Evolutionary conservation across 768 basidiomycete genomes (phyloP).

Genomic region (Tricholoma flavovirens): DNA sequence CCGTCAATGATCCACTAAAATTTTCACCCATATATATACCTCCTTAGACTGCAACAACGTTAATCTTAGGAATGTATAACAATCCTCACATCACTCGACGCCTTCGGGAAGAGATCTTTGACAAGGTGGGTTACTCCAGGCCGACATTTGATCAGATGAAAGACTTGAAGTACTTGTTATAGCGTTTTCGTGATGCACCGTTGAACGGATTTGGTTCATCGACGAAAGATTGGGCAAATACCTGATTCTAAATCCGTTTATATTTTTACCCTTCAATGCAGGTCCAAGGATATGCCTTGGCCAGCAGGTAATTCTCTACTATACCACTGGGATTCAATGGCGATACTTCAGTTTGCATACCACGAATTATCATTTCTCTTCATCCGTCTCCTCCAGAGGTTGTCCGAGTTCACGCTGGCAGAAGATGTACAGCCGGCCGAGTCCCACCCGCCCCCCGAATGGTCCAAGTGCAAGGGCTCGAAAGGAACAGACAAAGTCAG

Average conservation of each 20-base stretch:
- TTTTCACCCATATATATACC: background rate
- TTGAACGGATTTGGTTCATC: slow-evolving; percentile 38
- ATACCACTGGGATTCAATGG: slow-evolving; percentile 9
- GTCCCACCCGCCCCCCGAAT: slow-evolving; percentile 23
- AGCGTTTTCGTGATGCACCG: slow-evolving; percentile 57
- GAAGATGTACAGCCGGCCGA: slow-evolving; percentile 36
- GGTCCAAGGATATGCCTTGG: slow-evolving; percentile 47
- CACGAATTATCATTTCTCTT: slow-evolving; percentile 54
- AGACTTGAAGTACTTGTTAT: slow-evolving; percentile 54
- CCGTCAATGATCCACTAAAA: background rate
- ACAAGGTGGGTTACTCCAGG: slow-evolving; percentile 35
- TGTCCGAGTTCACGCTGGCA: slow-evolving; percentile 37
- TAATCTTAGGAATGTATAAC: slow-evolving; percentile 51
- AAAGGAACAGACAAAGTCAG: slow-evolving; percentile 43
- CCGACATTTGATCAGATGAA: slow-evolving; percentile 53
- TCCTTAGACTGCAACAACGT: slow-evolving; percentile 38
- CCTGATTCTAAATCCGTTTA: slow-evolving; percentile 51
- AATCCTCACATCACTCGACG: slow-evolving; percentile 40
- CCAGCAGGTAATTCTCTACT: slow-evolving; percentile 27
- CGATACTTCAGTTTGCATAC: slow-evolving; percentile 35
- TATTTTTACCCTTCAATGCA: slow-evolving; percentile 65
- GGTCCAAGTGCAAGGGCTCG: slow-evolving; percentile 21
- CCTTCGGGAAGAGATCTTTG: slow-evolving; percentile 46
- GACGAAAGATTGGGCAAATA: background rate
- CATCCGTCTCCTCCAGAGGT: slow-evolving; percentile 45